Evolutionary conservation across 257 asterid genomes (phyloP).

Genomic region (Lavandula angustifolia): DNA sequence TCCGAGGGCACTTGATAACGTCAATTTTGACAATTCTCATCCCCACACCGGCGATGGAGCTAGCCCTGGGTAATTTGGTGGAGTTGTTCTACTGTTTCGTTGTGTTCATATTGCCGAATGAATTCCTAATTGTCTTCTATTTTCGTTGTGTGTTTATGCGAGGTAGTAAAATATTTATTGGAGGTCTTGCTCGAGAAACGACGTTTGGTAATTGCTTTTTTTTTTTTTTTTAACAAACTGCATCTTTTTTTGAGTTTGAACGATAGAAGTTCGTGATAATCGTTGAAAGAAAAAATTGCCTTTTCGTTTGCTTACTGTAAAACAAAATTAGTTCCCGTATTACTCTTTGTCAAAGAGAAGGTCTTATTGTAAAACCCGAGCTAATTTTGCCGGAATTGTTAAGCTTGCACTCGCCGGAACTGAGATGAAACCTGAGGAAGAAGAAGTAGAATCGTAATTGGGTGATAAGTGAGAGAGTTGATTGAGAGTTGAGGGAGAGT

Average conservation of each 20-base stretch:
- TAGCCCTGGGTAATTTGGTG: conserved; percentile 52
- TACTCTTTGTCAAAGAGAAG: not conserved
- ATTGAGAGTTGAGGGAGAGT: no score
- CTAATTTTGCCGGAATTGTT: no score
- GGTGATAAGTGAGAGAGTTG: no score
- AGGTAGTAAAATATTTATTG: conserved; percentile 58
- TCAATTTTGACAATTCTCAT: conserved; percentile 34
- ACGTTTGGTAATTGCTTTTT: conserved; percentile 44
- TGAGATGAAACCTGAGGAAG: no score
- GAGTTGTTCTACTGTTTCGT: not conserved
- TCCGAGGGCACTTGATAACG: conserved; percentile 27
- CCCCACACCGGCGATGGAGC: conserved; percentile 54
- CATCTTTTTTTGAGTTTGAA: not conserved
- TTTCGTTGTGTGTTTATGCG: conserved; percentile 22
- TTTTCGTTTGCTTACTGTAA: not conserved
- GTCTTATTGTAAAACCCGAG: no score
- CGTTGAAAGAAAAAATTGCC: not conserved
- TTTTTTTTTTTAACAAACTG: not conserved
- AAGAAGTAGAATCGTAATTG: no score
- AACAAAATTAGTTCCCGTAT: no score
- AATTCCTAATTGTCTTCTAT: not conserved
- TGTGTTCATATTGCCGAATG: not conserved
- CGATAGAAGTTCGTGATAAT: not conserved
- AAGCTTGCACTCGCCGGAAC: no score
- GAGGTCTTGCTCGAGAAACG: conserved; percentile 65